phyloP scores from a whole-genome alignment of 2,329 filamentous ascomycete genomes.

The Phyllosticta paracitricarpa region DNA sequence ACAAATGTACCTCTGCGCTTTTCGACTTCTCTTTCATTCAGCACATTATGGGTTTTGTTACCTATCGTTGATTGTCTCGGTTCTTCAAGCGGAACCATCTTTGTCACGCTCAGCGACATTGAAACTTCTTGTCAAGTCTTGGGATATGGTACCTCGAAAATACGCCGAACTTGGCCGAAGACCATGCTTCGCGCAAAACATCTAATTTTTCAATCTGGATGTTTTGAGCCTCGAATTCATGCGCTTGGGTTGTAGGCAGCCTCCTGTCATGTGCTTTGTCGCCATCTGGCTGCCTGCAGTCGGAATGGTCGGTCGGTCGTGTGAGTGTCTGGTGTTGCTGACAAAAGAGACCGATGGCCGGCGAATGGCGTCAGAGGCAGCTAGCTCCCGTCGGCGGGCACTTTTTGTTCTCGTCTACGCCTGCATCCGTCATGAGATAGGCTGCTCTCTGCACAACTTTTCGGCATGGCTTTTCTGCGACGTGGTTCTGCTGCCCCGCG shows the following conservation, averaged over 20 bases:
- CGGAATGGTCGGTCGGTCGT: neutral
- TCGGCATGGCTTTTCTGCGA: conserved; percentile 1
- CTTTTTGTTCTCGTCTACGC: conserved; percentile 4
- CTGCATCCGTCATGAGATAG: neutral
- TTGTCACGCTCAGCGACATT: too few species aligned
- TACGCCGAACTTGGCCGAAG: neutral
- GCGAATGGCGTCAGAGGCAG: conserved; percentile 8
- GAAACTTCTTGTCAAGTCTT: too few species aligned
- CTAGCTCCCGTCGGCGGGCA: neutral
- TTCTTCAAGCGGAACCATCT: too few species aligned
- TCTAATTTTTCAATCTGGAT: neutral
- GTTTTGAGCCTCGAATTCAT: neutral
- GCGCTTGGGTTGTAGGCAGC: neutral
- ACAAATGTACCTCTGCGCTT: too few species aligned
- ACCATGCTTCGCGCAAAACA: neutral
- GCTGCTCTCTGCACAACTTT: neutral
- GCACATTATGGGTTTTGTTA: too few species aligned
- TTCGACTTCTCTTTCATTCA: too few species aligned
- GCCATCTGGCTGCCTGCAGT: neutral
- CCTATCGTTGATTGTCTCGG: too few species aligned
- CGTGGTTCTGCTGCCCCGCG: neutral
- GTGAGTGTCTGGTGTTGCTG: neutral
- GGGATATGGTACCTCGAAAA: too few species aligned
- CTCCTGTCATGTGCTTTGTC: conserved; percentile 4
- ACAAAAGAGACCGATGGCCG: conserved; percentile 8